Evolutionary conservation across 2,329 filamentous ascomycete genomes (phyloP), one percentile per base, ranked within the genome.

Genomic region (Sporothrix brunneoviolacea): DNA sequence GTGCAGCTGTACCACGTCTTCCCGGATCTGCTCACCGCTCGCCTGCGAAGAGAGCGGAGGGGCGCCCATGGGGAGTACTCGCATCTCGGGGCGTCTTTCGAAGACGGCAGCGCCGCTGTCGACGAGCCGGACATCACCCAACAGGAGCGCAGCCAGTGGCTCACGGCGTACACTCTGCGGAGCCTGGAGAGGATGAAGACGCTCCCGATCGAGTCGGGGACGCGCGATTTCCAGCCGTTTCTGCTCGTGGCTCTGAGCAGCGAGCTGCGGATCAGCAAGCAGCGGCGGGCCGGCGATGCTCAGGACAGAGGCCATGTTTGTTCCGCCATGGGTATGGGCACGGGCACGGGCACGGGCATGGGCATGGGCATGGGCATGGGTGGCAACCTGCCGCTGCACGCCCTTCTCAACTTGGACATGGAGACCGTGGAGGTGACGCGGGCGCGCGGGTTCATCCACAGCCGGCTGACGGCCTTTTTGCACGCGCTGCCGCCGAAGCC

Each of bases 1-100:
- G 63, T 79, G 40, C 75, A 80, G 55, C 60, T 80, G 18, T 80
- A 80, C 57, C 71, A 72, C 21, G 70, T 73, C 27, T 79, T 78
- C 50, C 76, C 76, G 3, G 70, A 74, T 27, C 63, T 76, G 32
- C 64, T 76, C 1, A 66, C 65, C n/a, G 67, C 66, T 30, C 69
- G 73, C 39, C 57, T 76, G 57, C 50, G 64, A 18, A 38, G 50
- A 5, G 55, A 55, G 63, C 51, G 62, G 65, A 9, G 38, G 41
- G 35, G 24, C 51, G 60, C 62, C 32, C 57, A 57, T 33, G 30
- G 62, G 62, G 53, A 40, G 28, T 41, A 37, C 33, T 35, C 50
- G 13, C 39, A 52, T 7, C 24, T 48, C 12, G 50, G 43, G 9
- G 32, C 38, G 3, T 48, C 50, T 18, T 36, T 46, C 16, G 24